Base-by-base conservation (phyloP, 1,139 yeast species). In the Pichia sorboxylosa region DNA sequence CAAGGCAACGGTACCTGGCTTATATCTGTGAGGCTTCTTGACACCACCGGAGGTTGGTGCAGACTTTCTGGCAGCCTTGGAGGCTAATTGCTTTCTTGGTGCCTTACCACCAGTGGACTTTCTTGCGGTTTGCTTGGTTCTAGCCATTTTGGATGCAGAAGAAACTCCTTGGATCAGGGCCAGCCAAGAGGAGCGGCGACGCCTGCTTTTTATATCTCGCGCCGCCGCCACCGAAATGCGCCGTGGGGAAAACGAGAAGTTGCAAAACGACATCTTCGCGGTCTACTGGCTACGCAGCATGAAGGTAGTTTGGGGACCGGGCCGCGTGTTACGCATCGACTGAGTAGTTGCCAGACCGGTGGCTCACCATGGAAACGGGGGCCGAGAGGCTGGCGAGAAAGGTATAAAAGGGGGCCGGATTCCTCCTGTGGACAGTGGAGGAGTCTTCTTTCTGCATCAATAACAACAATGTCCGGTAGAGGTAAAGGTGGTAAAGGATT, bases 401-500 rank as follows among this genome's bases (percentile, higher is more conserved):
- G n/a, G 22, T 20, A 20, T 20, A 20, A 20, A 20, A 20, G 22
- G 11, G 22, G 11, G 22, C 11, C 11, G 22, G 8, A 11, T 20
- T 11, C 22, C 22, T 20, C 10, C 10, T 20, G 8, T 20, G 8
- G 22, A 8, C 11, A 9, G 22, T 20, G 8, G 22, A 11, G 11
- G 22, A 11, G 22, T 11, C 22, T 20, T 8, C 22, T 23, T 23
- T 2, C 11, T 7, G n/a, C 32, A 42, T 30, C 28, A 34, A 29
- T 29, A 54, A 18, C 17, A 25, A 77, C 48, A 60, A 87, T 87
- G 97, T 83, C 96, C 60, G 96, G 97, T 65, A 87, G 96, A 79
- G 96, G 96, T 61, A 85, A 85, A 84, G 96, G 96, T 61, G 96
- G 96, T 64, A 85, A 85, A 81, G 96, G 96, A 68, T 74, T 85